phyloP scores from a whole-genome alignment of 75 land plant genomes.

The Cunninghamia lanceolata region DNA sequence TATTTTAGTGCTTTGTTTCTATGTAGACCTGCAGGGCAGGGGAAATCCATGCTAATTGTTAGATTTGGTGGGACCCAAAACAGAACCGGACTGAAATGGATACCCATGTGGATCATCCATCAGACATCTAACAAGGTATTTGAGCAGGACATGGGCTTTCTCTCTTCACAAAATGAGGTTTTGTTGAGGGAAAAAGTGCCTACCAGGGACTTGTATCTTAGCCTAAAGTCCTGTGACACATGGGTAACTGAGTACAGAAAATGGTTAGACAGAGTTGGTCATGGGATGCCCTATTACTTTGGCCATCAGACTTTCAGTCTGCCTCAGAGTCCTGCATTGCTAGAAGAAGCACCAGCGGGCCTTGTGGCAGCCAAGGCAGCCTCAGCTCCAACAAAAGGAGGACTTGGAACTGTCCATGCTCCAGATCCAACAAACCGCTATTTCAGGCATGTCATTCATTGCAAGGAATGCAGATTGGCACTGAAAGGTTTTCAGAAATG shows the following conservation, averaged over 20 bases:
- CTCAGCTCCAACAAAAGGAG: constrained; percentile 72
- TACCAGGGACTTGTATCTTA: constrained; percentile 70
- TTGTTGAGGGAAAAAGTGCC: constrained; percentile 57
- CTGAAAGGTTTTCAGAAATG: constrained; percentile 42
- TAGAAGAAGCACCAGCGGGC: constrained; percentile 85
- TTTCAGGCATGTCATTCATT: constrained; percentile 79
- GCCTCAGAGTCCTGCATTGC: constrained; percentile 52
- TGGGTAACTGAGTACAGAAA: constrained; percentile 82
- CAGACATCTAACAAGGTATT: constrained; percentile 76
- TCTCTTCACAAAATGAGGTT: constrained; percentile 85
- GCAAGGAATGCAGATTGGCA: constrained; percentile 60
- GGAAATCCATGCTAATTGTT: constrained; percentile 80
- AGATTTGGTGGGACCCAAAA: constrained; percentile 52
- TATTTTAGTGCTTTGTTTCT: constrained; percentile 66
- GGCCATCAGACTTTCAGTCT: constrained; percentile 60
- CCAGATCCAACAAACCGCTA: constrained; percentile 72
- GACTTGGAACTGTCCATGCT: constrained; percentile 59
- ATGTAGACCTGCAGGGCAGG: constrained; percentile 84
- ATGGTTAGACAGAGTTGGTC: constrained; percentile 82
- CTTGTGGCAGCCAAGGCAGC: constrained; percentile 56
- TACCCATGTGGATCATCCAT: constrained; percentile 78
- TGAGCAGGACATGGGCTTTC: constrained; percentile 96
- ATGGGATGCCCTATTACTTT: constrained; percentile 91
- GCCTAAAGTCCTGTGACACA: constrained; percentile 71
- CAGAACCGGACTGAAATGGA: constrained; percentile 11